phyloP scores from a whole-genome alignment of 768 basidiomycete genomes.

The Mycena alexandri region DNA sequence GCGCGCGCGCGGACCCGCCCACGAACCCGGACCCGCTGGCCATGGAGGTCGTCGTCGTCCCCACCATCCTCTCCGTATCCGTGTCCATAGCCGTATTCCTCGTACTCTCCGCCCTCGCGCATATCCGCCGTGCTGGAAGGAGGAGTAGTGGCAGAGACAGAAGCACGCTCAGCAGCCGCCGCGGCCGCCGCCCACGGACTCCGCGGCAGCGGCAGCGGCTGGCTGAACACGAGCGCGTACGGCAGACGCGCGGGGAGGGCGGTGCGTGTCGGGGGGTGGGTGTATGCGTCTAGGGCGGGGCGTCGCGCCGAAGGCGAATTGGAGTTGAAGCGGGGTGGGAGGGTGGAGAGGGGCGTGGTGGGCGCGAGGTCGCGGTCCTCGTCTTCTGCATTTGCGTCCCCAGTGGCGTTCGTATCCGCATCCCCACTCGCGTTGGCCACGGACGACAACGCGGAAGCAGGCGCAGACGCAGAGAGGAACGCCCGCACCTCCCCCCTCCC shows the following conservation, averaged over 20 bases:
- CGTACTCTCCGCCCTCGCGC: slow-evolving; percentile 1
- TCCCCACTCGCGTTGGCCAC: too few relatives aligned
- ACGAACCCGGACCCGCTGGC: too few relatives aligned
- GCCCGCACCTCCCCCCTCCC: slow-evolving; percentile 8
- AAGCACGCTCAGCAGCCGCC: neutral
- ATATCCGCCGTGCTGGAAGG: neutral
- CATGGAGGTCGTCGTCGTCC: neutral
- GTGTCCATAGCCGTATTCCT: neutral
- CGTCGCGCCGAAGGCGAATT: too few relatives aligned
- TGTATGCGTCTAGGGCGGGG: neutral
- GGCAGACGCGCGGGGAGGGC: slow-evolving; percentile 29
- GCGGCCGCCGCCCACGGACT: slow-evolving; percentile 28
- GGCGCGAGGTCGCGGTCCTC: slow-evolving; percentile 23
- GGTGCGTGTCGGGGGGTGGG: neutral
- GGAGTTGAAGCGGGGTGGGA: slow-evolving; percentile 17
- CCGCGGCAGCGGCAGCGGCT: slow-evolving; percentile 22
- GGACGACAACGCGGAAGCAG: neutral
- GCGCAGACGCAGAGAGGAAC: slow-evolving; percentile 15
- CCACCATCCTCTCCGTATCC: neutral
- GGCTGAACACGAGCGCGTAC: slow-evolving; percentile 26
- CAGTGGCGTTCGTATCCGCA: too few relatives aligned
- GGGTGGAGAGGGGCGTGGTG: slow-evolving; percentile 23
- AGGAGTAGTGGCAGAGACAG: too few relatives aligned
- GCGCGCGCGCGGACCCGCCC: slow-evolving; percentile 29
- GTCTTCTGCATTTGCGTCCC: neutral